Conservation (phyloP, 805 yeast species). For the Brettanomyces custersianus region DNA sequence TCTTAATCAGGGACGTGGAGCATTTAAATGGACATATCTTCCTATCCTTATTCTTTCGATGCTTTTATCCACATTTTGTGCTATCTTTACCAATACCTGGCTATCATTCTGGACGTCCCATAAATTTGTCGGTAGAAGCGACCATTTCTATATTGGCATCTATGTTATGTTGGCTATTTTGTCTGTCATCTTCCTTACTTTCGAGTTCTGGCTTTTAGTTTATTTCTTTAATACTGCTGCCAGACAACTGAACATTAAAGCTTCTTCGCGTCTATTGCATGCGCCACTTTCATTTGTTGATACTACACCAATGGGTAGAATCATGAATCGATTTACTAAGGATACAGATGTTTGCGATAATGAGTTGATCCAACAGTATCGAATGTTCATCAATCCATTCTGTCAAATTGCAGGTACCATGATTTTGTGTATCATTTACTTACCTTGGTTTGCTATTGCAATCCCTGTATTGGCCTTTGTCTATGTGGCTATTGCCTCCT, state of each 20-base stretch:
- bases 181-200: conserved; percentile 33
- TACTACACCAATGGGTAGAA: conserved; percentile 81
- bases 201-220: conserved; percentile 38
- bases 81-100: conserved; percentile 64
- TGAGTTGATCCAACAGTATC: conserved; percentile 61
- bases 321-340: conserved; percentile 77
- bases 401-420: conserved; percentile 53
- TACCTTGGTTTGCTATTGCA: conserved; percentile 71
- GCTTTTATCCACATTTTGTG: conserved; percentile 37
- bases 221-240: conserved; percentile 46
- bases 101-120: conserved; percentile 70
- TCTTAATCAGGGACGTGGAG: conserved; percentile 47
- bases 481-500: conserved; percentile 40
- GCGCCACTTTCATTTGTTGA: conserved; percentile 82
- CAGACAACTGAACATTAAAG: conserved; percentile 48
- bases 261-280: conserved; percentile 39
- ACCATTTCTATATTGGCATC: conserved; percentile 64
- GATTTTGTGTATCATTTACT: conserved; percentile 55
- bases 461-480: conserved; percentile 42
- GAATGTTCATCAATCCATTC: conserved; percentile 48
- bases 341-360: conserved; percentile 77
- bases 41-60: conserved; percentile 20
- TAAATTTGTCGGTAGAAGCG: conserved; percentile 37
- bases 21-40: conserved; percentile 23
- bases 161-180: conserved; percentile 54